phyloP scores from a whole-genome alignment of 2,329 filamentous ascomycete genomes.

The Pseudocercospora pini-densiflorae region DNA sequence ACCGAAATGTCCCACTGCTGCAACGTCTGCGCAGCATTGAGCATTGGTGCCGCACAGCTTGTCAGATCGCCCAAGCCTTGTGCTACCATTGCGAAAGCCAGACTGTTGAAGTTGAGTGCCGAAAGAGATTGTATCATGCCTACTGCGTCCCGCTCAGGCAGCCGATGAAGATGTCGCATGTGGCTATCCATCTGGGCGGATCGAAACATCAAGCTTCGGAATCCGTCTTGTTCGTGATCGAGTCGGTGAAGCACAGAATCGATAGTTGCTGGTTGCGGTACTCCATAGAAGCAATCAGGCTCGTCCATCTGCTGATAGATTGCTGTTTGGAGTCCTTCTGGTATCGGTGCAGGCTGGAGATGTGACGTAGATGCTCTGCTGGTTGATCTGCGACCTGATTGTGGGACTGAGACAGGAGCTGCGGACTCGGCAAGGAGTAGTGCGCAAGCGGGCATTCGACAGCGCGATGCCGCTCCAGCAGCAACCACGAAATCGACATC shows the following conservation, averaged over 20 bases:
- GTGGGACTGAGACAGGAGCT: conserved; percentile 14
- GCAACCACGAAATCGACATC: conserved; percentile 76
- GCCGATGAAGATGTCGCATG: conserved; percentile 64
- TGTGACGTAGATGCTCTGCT: conserved; percentile 29
- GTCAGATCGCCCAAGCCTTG: conserved; percentile 65
- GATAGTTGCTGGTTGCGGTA: conserved; percentile 77
- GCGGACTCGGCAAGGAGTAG: conserved; percentile 78
- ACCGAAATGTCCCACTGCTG: conserved; percentile 91
- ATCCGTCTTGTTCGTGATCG: conserved; percentile 86
- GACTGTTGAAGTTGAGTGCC: conserved; percentile 78
- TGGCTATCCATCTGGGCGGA: conserved; percentile 90
- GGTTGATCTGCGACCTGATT: conserved; percentile 29
- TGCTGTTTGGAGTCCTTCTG: conserved; percentile 71
- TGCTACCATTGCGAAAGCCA: conserved; percentile 80
- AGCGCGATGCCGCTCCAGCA: conserved; percentile 72
- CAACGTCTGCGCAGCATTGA: conserved; percentile 63
- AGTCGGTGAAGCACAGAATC: conserved; percentile 78
- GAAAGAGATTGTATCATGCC: conserved; percentile 78
- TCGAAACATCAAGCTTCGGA: conserved; percentile 86
- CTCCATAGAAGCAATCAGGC: conserved; percentile 92
- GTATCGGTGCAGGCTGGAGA: conserved; percentile 47
- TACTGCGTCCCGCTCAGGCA: conserved; percentile 64
- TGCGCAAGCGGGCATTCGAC: conserved; percentile 85
- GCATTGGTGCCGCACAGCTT: conserved; percentile 23
- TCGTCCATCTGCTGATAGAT: conserved; percentile 96